Percentiles rank a stretch among this genome's conserved stretches.
Evolutionary conservation across 371 early-diverging fungal genomes (phyloP).

Genomic region (Rhizopus sp.): DNA sequence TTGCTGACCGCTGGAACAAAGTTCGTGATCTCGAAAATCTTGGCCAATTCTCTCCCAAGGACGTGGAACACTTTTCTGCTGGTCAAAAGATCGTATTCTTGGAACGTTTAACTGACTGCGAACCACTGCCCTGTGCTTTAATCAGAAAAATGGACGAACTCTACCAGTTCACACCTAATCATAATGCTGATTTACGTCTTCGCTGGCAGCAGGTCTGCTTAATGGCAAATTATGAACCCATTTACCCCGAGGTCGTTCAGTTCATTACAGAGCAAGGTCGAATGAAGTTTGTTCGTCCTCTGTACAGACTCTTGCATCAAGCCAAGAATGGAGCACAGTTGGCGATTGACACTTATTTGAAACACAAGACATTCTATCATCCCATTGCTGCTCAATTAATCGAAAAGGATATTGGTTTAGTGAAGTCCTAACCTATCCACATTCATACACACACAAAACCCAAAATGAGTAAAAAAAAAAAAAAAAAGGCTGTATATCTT

Average conservation of each 20-base stretch:
- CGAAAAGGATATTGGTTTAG: constrained; percentile 69
- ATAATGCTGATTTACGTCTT: constrained; percentile 88
- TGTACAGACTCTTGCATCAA: constrained; percentile 69
- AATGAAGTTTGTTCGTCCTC: constrained; percentile 93
- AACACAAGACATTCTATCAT: constrained; percentile 86
- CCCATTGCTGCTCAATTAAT: constrained; percentile 89
- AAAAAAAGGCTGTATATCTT: neutral
- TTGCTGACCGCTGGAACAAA: constrained; percentile 77
- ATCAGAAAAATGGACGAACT: constrained; percentile 72
- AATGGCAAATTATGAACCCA: constrained; percentile 72
- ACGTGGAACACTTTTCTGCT: constrained; percentile 70
- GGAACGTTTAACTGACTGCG: constrained; percentile 71
- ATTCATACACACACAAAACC: too few species aligned
- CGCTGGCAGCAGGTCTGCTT: constrained; percentile 88
- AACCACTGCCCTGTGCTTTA: constrained; percentile 64
- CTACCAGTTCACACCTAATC: constrained; percentile 70
- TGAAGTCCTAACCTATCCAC: neutral
- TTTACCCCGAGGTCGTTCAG: constrained; percentile 73
- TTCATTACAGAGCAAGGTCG: constrained; percentile 90
- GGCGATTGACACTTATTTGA: constrained; percentile 80
- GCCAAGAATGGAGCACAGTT: constrained; percentile 71
- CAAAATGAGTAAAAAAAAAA: too few species aligned
- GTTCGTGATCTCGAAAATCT: constrained; percentile 51
- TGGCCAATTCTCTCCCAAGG: constrained; percentile 56
- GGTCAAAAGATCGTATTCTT: constrained; percentile 86